A percentile compares a stretch with the other conserved stretches of the same genome.
phyloP scores from a whole-genome alignment of 306 rosid genomes.

The Castanospermum australe region DNA sequence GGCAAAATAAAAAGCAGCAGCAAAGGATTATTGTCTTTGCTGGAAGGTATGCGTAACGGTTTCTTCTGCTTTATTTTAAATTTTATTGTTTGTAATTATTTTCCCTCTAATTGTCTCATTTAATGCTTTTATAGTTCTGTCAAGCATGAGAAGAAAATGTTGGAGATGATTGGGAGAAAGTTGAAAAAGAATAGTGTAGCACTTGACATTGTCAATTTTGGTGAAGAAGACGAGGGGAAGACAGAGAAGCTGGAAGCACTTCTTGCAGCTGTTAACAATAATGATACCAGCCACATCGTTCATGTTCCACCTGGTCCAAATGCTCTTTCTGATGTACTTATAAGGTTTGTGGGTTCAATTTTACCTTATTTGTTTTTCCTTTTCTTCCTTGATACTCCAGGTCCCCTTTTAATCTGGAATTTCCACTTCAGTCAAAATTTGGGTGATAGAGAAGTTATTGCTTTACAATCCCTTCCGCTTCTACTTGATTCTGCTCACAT shows the following conservation, averaged over 20 bases:
- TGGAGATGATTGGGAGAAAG: conserved; percentile 85
- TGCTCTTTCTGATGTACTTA: conserved; percentile 47
- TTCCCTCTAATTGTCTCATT: not conserved
- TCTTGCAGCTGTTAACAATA: conserved; percentile 81
- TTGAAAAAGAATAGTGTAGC: conserved; percentile 90
- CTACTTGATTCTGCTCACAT: conserved; percentile 1
- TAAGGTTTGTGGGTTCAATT: conserved; percentile 49
- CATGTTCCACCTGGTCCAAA: conserved; percentile 48
- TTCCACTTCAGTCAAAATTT: not conserved
- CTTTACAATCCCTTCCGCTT: not conserved
- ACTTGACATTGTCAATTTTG: conserved; percentile 85
- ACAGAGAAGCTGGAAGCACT: conserved; percentile 83
- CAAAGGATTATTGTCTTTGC: conserved; percentile 91
- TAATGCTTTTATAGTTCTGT: conserved; percentile 53
- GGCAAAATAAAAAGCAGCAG: conserved; percentile 97
- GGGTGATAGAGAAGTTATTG: conserved; percentile 4
- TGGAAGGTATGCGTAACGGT: conserved; percentile 63
- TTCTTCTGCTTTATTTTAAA: not conserved
- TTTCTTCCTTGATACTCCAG: not conserved
- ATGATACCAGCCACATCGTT: conserved; percentile 61
- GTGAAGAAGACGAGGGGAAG: conserved; percentile 92
- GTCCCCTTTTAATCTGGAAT: conserved; percentile 6
- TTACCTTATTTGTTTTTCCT: not conserved
- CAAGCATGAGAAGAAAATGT: conserved; percentile 74
- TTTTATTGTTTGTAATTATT: not conserved